These are phyloP conservation scores for Fusarium transvaalense DNA, from an alignment of 2,329 filamentous ascomycete genomes.

Conservation along the genomic window DNA sequence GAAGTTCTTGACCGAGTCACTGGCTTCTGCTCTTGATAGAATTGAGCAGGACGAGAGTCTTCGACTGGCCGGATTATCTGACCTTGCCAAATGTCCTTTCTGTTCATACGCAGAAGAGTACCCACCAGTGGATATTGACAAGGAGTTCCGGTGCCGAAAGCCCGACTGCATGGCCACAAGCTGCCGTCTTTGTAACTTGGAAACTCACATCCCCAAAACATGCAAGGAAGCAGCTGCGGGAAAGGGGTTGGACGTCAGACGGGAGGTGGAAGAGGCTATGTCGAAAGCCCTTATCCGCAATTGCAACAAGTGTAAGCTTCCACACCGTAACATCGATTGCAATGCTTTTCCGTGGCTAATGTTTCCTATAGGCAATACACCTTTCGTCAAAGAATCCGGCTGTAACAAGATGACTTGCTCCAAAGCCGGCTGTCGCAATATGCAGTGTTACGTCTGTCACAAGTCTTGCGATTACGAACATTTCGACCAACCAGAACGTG, in stretches of 20 bases:
- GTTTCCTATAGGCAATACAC: conserved; percentile 65
- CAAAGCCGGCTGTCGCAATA: conserved; percentile 62
- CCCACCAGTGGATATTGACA: conserved; percentile 73
- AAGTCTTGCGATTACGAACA: conserved; percentile 76
- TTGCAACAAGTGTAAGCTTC: conserved; percentile 72
- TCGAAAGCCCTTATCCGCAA: conserved; percentile 80
- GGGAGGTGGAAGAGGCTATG: conserved; percentile 85
- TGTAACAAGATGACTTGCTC: conserved; percentile 88
- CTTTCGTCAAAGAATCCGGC: conserved; percentile 81
- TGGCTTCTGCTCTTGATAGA: conserved; percentile 72
- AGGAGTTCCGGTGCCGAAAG: conserved; percentile 79
- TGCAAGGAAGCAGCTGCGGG: conserved; percentile 76
- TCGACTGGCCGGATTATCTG: conserved; percentile 76
- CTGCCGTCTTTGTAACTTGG: conserved; percentile 75
- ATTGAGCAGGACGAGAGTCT: conserved; percentile 79
- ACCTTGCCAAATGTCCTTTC: conserved; percentile 82
- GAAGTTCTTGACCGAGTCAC: conserved; percentile 69
- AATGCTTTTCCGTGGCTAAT: conserved; percentile 29
- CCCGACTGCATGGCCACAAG: conserved; percentile 72
- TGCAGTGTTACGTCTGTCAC: conserved; percentile 79
- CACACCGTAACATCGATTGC: neutral
- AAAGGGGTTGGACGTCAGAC: conserved; percentile 70
- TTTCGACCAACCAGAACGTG: conserved; percentile 68
- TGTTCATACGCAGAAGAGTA: conserved; percentile 84
- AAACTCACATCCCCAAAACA: conserved; percentile 78